Conservation (phyloP, 768 basidiomycete species). For the Suillus paluster region DNA sequence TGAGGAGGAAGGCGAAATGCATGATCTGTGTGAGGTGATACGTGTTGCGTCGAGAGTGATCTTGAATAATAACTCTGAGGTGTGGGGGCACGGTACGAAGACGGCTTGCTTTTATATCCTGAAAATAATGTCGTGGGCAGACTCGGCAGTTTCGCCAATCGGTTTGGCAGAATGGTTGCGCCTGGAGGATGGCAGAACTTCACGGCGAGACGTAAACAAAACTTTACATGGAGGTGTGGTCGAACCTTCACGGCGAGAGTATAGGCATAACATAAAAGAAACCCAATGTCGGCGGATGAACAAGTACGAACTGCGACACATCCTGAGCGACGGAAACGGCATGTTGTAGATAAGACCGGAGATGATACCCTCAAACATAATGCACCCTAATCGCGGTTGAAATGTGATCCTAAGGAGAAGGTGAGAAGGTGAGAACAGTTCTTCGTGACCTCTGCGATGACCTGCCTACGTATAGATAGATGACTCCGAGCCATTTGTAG, state of each 20-base stretch:
- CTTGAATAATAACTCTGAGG: not conserved
- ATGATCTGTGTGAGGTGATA: not conserved
- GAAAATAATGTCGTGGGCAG: not conserved
- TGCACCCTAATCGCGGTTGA: too few species aligned
- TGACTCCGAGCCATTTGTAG: too few species aligned
- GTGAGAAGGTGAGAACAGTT: too few species aligned
- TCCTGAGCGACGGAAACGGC: not conserved
- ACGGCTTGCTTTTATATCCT: not conserved
- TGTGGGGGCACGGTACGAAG: not conserved
- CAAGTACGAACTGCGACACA: not conserved
- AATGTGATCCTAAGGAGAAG: too few species aligned
- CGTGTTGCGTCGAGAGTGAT: not conserved
- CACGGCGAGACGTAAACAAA: too few species aligned
- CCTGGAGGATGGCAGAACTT: not conserved
- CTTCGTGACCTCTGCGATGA: too few species aligned
- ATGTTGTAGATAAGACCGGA: too few species aligned
- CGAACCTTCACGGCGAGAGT: not conserved
- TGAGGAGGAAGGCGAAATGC: not conserved
- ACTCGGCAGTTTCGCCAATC: not conserved
- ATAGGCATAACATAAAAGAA: not conserved
- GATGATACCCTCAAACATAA: too few species aligned
- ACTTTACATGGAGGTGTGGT: too few species aligned
- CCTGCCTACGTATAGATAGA: too few species aligned
- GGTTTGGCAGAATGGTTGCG: not conserved
- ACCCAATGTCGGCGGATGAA: not conserved